Evolutionary conservation across 2,329 filamentous ascomycete genomes (phyloP), one percentile per base, ranked within the genome.

Genomic region (Ceratocystis destructans): DNA sequence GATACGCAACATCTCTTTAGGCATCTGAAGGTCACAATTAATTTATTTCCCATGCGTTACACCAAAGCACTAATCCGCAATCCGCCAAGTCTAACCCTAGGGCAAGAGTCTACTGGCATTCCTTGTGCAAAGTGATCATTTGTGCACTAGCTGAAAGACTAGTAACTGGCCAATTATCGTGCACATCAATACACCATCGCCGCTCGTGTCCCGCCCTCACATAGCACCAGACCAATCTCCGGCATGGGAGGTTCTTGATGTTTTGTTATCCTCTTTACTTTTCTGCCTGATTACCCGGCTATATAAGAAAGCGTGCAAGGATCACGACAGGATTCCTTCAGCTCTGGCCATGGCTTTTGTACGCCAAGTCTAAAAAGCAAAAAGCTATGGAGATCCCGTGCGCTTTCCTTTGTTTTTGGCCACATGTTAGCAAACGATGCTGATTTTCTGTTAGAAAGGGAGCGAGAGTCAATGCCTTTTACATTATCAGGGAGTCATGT

Each of bases 261-360:
- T 33, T 8, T 55, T 4, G 12, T 31, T 57, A 15, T 15, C 15
- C 12, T 15, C 28, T 55, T 55, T 31, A 15, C 50, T 57, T 25
- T 5, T 28, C 25, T 33, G 31, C 28, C 28, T 10, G 48, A 50
- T 50, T 50, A 25, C 3, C 5, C 1, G 48, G 48, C 48, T 25
- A 50, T 25, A 10, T 50, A 37, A n/a, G 3, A n/a, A 33, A 37
- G 33, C 33, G 5, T 41, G 8, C 33, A 44, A 62, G 33, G 61
- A 57, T 57, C 25, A 15, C 53, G 15, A 20, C 17, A 57, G 53
- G 53, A 57, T 57, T 57, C 31, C 22, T 37, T 57, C 53, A 57
- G 53, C 53, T 57, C 17, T 33, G 53, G 53, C 31, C 53, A 57
- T 57, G 53, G 53, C 53, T 33, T 57, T 57, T 57, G 31, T 57